A percentile compares a stretch with the other conserved stretches of the same genome.
Evolutionary conservation across 2,329 filamentous ascomycete genomes (phyloP).

Genomic region (Hypomyces perniciosus): DNA sequence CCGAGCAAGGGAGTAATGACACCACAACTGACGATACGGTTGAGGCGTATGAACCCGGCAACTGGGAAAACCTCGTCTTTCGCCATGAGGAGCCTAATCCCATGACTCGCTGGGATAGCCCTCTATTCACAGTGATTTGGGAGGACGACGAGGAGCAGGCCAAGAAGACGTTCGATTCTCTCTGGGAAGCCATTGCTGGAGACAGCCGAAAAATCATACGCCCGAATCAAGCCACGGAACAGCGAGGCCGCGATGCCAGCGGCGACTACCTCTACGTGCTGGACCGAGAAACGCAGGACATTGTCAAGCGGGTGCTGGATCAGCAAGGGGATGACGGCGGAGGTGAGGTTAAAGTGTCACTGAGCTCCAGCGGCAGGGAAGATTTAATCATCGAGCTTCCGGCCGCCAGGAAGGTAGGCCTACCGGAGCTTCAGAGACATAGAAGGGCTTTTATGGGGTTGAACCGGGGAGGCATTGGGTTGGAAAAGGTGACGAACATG

Average conservation of each 20-base stretch:
- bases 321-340: slow-evolving; percentile 65
- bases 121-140: slow-evolving; percentile 72
- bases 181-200: slow-evolving; percentile 70
- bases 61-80: slow-evolving; percentile 76
- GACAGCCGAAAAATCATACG: slow-evolving; percentile 57
- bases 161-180: slow-evolving; percentile 50
- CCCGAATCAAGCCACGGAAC: slow-evolving; percentile 71
- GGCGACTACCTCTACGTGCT: slow-evolving; percentile 74
- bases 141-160: slow-evolving; percentile 63
- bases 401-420: slow-evolving; percentile 51
- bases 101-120: slow-evolving; percentile 80
- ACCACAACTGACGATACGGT: slow-evolving; percentile 16
- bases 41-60: slow-evolving; percentile 46
- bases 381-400: slow-evolving; percentile 60
- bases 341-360: slow-evolving; percentile 47
- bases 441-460: slow-evolving; percentile 71
- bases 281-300: slow-evolving; percentile 71
- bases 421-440: slow-evolving; percentile 72
- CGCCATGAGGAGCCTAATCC: slow-evolving; percentile 82
- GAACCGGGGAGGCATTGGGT: slow-evolving; percentile 63
- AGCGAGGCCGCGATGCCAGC: slow-evolving; percentile 55
- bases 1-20: not conserved
- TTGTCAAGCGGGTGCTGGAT: slow-evolving; percentile 63
- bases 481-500: slow-evolving; percentile 50
- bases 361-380: slow-evolving; percentile 31